Conservation (phyloP, 768 basidiomycete species). For the Ephemerocybe angulata region DNA sequence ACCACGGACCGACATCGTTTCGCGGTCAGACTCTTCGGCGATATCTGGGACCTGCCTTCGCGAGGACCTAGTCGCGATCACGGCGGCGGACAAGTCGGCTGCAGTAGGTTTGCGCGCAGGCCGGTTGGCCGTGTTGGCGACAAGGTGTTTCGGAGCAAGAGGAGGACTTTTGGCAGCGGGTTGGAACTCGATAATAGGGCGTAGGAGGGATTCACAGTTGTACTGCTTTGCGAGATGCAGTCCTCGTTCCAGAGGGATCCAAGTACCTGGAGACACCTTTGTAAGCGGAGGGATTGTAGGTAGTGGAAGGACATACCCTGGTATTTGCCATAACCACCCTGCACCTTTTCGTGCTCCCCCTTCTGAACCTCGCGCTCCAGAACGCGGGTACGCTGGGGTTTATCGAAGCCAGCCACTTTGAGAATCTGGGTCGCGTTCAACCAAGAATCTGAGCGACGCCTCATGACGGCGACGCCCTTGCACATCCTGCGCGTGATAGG, state of each 20-base stretch:
- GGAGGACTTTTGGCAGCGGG: slow-evolving; percentile 90
- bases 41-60: slow-evolving; percentile 47
- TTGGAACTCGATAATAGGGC: slow-evolving; percentile 92
- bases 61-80: slow-evolving; percentile 58
- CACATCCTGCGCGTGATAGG: slow-evolving; percentile 68
- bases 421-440: slow-evolving; percentile 98
- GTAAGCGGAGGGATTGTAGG: slow-evolving; percentile 13
- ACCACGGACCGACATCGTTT: slow-evolving; percentile 61
- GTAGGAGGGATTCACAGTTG: slow-evolving; percentile 80
- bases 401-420: slow-evolving; percentile 99
- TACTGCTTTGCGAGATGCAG: slow-evolving; percentile 86
- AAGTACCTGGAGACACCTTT: slow-evolving; percentile 66
- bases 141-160: slow-evolving; percentile 93
- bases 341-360: slow-evolving; percentile 98
- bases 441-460: slow-evolving; percentile 93
- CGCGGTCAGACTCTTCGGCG: slow-evolving; percentile 60
- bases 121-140: slow-evolving; percentile 58
- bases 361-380: slow-evolving; percentile 98
- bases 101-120: slow-evolving; percentile 44
- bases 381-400: slow-evolving; percentile 95
- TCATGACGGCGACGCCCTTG: slow-evolving; percentile 96
- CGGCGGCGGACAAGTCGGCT: slow-evolving; percentile 33
- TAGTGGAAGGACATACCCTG: slow-evolving; percentile 63
- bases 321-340: slow-evolving; percentile 99
- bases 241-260: slow-evolving; percentile 95